Conservation (phyloP, 768 basidiomycete species). For the Mycena epipterygia region DNA sequence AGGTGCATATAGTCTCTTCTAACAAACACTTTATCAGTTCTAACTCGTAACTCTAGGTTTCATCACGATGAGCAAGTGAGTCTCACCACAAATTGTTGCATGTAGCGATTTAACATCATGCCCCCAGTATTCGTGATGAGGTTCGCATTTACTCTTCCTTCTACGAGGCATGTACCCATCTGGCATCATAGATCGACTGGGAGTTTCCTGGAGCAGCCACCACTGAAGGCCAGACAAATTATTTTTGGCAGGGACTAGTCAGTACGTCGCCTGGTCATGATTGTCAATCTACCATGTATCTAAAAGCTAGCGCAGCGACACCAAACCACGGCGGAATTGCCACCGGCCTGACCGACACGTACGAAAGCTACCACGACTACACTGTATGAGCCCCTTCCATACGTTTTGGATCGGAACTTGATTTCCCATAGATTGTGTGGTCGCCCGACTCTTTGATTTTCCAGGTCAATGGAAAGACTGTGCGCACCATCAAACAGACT, state of each 20-base stretch:
- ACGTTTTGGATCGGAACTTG: not conserved
- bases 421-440: conserved; percentile 77
- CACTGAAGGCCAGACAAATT: conserved; percentile 81
- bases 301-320: conserved; percentile 25
- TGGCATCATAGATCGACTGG: conserved; percentile 75
- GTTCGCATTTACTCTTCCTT: not conserved
- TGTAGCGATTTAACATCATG: not conserved
- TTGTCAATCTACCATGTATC: not conserved
- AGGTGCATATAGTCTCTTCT: no score
- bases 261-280: not conserved
- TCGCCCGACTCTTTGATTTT: conserved; percentile 75
- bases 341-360: conserved; percentile 71
- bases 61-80: conserved; percentile 79
- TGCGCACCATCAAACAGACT: conserved; percentile 74
- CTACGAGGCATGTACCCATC: not conserved
- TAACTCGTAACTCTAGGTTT: no score
- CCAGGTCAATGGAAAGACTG: conserved; percentile 75
- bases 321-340: conserved; percentile 63
- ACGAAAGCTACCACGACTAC: conserved; percentile 78
- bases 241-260: conserved; percentile 80
- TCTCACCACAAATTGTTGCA: not conserved
- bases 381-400: conserved; percentile 61
- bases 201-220: conserved; percentile 80
- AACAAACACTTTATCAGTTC: no score
- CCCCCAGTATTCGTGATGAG: conserved; percentile 5